Evolutionary conservation across 441 rosid genomes (phyloP), one percentile per base, ranked within the genome.

Genomic region (Bocquillonia castaneifolia): DNA sequence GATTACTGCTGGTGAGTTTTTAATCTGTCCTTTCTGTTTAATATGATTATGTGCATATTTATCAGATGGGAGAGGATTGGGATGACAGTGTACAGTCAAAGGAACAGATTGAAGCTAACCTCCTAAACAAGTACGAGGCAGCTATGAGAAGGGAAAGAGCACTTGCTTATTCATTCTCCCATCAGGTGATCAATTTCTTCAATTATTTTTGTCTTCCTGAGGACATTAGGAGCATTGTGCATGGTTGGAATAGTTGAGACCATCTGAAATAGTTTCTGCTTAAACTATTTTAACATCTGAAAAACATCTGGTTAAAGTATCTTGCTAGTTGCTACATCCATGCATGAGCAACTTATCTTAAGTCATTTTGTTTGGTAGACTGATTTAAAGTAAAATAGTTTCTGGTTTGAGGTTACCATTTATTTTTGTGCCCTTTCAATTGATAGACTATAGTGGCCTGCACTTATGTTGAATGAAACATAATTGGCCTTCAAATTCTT

Each of bases 101-200:
- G 81, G 97, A 90, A 78, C 84, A 86, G 79, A 72, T 87, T 45
- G 88, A 92, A 81, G 86, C 86, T 56, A 90, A 77, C 68, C 80
- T 81, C 68, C 77, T 82, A 64, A 72, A 59, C 82, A 88, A 76
- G 75, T 91, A 87, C 65, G 89, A 86, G 75, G 98, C 97, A 36
- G 85, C 98, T 18, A 70, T 85, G 88, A 87, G 94, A 85, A 81
- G 99, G 76, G 99, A 94, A 75, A 82, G 88, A 68, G 95, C 99
- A 20, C 78, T 92, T 81, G 97, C 98, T 67, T 94, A 92, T 60
- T 81, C 99, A 42, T 87, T 80, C 77, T 82, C 93, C 63, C 96
- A 89, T 80, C 99, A 94, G 97, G 99, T 92, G 71, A 42, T 22
- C 39, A 47, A 31, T 74, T 69, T 52, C 59, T 71, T 39, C 13